Base-by-base conservation (phyloP, 192 early-diverging fungal species). In the Neocallimastix lanati region DNA sequence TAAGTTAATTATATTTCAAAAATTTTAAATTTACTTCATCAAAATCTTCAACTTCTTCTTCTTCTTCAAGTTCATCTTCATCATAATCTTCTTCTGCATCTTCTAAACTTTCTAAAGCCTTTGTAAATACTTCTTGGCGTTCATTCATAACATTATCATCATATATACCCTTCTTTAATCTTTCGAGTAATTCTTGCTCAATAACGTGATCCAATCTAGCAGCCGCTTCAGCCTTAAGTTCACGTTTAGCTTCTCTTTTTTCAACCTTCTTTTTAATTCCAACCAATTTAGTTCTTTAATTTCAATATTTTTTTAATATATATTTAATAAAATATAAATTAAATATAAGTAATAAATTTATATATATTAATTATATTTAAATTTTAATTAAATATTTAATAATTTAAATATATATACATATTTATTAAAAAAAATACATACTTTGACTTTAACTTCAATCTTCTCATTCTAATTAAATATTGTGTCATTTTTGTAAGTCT, bases 121-220 rank as follows among this genome's bases (percentile, higher is more conserved):
- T 91, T 81, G 88, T 90, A 92, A 97, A 99, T 27, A 95, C 93
- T 36, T 89, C 86, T 83, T 96, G 91, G 80, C 92, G 92, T 82
- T 95, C 94, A 84, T 99, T 99, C 77, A 99, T 88, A n/a, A 96
- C 96, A 38, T 90, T 93, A 82, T 99, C 97, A 76, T 93, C 97
- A 84, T 99, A 99, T 1, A 96, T 93, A 85, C 96, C 96, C 85
- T 86, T 92, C 89, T 92, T 93, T 79, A 99, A 86, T 67, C 97
- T 88, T 79, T 94, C 93, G 82, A 99, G 86, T 80, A 99, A 87
- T 85, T 99, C 97, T 87, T 96, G 96, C 82, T 98, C 97, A 82
- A 99, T 98, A 4, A 91, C 88, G 84, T 92, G 90, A 77, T 97
- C 95, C 79, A 99, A 86, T 78, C 93, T 88, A 21, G 97, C 97